Conservation (phyloP, 2,329 filamentous ascomycete genomes). For the Trichophyton rubrum region DNA sequence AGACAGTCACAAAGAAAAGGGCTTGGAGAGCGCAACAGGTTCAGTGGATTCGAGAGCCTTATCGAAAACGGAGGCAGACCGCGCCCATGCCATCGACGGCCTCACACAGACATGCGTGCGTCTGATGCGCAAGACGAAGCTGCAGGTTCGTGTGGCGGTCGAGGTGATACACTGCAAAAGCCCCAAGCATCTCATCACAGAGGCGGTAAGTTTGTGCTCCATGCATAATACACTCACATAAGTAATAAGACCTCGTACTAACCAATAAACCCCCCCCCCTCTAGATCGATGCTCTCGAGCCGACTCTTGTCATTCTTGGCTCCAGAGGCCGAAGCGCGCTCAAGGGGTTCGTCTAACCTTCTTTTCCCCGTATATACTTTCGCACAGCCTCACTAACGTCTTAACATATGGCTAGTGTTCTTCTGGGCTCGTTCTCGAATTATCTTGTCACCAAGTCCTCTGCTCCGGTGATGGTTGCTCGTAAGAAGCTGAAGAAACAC, state of each 20-base stretch:
- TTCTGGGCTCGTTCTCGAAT: constrained; percentile 92
- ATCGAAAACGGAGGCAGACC: constrained; percentile 60
- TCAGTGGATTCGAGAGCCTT: constrained; percentile 40
- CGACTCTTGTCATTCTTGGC: constrained; percentile 84
- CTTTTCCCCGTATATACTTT: not conserved
- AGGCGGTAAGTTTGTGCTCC: constrained; percentile 49
- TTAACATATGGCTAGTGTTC: constrained; percentile 47
- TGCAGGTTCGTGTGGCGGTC: constrained; percentile 86
- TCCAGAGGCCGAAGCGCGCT: constrained; percentile 82
- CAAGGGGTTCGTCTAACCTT: constrained; percentile 57
- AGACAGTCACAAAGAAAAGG: not conserved
- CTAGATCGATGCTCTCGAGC: constrained; percentile 79
- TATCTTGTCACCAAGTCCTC: constrained; percentile 95
- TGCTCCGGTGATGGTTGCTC: constrained; percentile 93
- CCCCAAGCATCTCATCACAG: constrained; percentile 87
- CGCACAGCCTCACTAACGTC: not conserved
- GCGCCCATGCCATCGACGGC: constrained; percentile 65
- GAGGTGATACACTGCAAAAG: constrained; percentile 98
- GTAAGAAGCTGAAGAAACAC: constrained; percentile 79
- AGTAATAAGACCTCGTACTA: not conserved
- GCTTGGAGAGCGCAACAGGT: constrained; percentile 16
- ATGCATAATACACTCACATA: not conserved
- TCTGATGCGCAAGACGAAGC: constrained; percentile 73
- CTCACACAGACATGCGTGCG: constrained; percentile 78
- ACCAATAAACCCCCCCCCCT: not conserved